Conservation (phyloP, 305 asterid genomes). For the Rubia tinctorum region DNA sequence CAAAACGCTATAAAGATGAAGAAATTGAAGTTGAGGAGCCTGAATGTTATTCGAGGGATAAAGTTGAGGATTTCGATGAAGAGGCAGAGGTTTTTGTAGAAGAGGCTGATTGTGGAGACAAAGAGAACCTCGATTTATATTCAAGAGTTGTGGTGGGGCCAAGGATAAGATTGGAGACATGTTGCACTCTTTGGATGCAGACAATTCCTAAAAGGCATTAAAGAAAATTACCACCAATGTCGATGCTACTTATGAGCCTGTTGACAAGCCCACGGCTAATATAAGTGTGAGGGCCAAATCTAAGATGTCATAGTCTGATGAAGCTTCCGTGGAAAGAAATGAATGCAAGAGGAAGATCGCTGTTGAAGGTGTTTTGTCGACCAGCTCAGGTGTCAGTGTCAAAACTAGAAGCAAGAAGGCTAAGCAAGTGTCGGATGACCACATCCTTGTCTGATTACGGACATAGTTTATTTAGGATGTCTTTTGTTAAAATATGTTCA, state of each 20-base stretch:
- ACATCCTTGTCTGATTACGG: not conserved
- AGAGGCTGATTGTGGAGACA: too few species aligned
- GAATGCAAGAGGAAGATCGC: slow-evolving; percentile 11
- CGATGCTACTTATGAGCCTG: slow-evolving; percentile 10
- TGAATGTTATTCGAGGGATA: too few species aligned
- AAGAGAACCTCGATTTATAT: too few species aligned
- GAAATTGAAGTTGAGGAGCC: too few species aligned
- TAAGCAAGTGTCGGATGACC: not conserved
- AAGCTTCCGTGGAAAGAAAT: not conserved
- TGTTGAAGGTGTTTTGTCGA: not conserved
- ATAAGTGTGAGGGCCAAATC: slow-evolving; percentile 2
- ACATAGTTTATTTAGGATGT: not conserved
- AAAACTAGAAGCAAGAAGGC: slow-evolving; percentile 11
- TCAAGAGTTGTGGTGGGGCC: too few species aligned
- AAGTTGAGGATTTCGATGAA: too few species aligned
- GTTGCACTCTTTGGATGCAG: slow-evolving; percentile 5
- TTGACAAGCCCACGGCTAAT: slow-evolving; percentile 6
- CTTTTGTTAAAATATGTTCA: too few species aligned
- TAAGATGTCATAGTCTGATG: slow-evolving; percentile 6
- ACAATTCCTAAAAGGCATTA: too few species aligned
- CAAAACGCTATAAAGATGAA: too few species aligned
- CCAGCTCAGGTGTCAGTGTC: slow-evolving; percentile 6
- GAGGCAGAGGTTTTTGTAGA: too few species aligned
- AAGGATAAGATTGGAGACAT: not conserved
- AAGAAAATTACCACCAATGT: slow-evolving; percentile 19